Evolutionary conservation across 1,284 basidiomycete species (phyloP).

Genomic region (Xerocomus nothofagi): DNA sequence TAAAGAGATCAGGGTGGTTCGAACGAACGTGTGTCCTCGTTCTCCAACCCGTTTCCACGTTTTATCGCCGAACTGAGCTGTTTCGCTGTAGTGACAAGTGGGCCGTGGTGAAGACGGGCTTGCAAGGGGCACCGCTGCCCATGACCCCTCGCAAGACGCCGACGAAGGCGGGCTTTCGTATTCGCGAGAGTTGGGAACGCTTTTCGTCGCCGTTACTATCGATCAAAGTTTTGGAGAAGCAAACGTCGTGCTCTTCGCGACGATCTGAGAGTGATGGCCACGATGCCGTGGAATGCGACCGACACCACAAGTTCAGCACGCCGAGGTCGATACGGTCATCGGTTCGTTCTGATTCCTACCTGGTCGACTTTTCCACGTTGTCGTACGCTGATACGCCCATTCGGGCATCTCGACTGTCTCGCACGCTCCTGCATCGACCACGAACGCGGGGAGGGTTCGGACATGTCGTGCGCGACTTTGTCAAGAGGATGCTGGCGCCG

Average conservation of each 20-base stretch:
- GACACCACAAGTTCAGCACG: neutral
- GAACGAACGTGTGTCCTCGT: constrained; percentile 25
- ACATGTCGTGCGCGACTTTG: constrained; percentile 23
- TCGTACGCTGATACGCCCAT: constrained; percentile 4
- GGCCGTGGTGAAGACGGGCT: constrained; percentile 27
- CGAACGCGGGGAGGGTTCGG: constrained; percentile 22
- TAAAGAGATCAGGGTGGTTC: constrained; percentile 34
- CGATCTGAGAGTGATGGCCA: neutral
- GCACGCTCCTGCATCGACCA: neutral
- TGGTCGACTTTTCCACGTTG: constrained; percentile 19
- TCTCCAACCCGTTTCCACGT: neutral
- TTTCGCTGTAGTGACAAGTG: constrained; percentile 26
- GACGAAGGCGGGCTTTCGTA: neutral
- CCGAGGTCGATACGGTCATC: constrained; percentile 6
- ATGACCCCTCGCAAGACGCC: constrained; percentile 12
- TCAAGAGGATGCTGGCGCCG: constrained; percentile 24
- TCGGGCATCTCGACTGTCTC: constrained; percentile 1
- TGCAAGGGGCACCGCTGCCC: constrained; percentile 8
- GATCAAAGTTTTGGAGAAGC: constrained; percentile 5
- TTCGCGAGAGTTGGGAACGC: neutral
- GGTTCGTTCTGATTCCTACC: constrained; percentile 2
- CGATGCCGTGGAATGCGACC: neutral
- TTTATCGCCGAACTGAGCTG: neutral
- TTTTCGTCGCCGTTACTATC: neutral
- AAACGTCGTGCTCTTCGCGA: neutral